phyloP scores from a whole-genome alignment of 768 basidiomycete genomes.

The Mycena metata region DNA sequence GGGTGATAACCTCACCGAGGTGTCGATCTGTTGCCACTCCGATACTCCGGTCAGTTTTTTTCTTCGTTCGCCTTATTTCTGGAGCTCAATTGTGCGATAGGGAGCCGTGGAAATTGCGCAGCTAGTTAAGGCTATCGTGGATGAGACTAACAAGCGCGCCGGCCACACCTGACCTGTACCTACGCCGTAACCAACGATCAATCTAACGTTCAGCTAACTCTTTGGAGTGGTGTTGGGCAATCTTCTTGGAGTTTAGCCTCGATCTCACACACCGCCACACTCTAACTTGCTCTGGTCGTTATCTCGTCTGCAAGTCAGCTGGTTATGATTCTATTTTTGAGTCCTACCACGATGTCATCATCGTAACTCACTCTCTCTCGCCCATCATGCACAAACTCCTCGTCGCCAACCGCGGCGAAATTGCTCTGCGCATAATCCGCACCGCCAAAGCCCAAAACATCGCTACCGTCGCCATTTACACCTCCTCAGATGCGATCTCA shows the following conservation, averaged over 20 bases:
- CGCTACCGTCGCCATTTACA: constrained; percentile 70
- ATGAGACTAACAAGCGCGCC: constrained; percentile 60
- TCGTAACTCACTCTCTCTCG: not conserved
- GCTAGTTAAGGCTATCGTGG: constrained; percentile 67
- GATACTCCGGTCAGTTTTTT: constrained; percentile 67
- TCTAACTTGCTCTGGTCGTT: not conserved
- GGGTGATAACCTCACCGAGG: constrained; percentile 58
- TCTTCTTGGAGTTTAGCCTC: not conserved
- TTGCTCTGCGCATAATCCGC: constrained; percentile 73
- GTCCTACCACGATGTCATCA: constrained; percentile 1
- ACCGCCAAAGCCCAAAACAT: constrained; percentile 68
- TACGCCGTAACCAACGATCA: no score
- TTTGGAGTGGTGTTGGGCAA: not conserved
- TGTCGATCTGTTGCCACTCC: constrained; percentile 76
- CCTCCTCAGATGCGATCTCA: constrained; percentile 67
- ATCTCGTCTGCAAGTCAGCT: constrained; percentile 15
- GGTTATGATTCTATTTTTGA: constrained; percentile 2
- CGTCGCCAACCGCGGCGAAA: constrained; percentile 81
- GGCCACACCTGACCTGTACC: constrained; percentile 42
- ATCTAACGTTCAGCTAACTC: no score
- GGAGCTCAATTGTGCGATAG: constrained; percentile 42
- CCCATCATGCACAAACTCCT: constrained; percentile 63
- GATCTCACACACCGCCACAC: not conserved
- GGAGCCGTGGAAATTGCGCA: constrained; percentile 66
- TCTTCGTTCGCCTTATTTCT: not conserved